These are phyloP conservation scores for Penicillium sp. DNA, from an alignment of 2,329 filamentous ascomycete species.

Conservation along the genomic window DNA sequence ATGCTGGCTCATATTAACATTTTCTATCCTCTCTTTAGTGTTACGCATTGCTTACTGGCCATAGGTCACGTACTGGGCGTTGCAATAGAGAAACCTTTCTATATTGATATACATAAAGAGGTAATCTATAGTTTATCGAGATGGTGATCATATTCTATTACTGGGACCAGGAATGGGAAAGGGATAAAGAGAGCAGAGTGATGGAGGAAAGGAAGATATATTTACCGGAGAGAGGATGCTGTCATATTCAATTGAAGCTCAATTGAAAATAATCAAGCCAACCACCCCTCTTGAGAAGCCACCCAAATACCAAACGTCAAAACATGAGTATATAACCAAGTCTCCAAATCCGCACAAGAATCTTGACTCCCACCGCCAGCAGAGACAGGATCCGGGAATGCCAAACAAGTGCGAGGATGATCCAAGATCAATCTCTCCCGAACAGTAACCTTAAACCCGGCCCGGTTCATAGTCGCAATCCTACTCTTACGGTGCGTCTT, in stretches of 20 bases:
- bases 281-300: constrained; percentile 32
- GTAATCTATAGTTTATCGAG: not conserved
- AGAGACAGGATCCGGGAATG: constrained; percentile 15
- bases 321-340: constrained; percentile 31
- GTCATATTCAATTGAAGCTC: not conserved
- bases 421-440: constrained; percentile 28
- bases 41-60: not conserved
- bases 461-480: constrained; percentile 20
- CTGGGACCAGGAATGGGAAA: too few species aligned
- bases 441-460: constrained; percentile 25
- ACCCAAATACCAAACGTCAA: constrained; percentile 35
- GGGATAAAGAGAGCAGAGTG: not conserved
- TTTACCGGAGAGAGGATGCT: too few species aligned
- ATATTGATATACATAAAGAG: not conserved
- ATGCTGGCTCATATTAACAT: too few species aligned
- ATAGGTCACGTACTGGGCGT: not conserved
- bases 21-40: not conserved
- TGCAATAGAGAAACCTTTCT: not conserved
- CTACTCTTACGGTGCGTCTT: constrained; percentile 18
- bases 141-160: not conserved
- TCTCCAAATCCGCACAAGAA: constrained; percentile 20
- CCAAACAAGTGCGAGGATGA: constrained; percentile 20
- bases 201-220: too few species aligned
- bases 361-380: not conserved
- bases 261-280: not conserved